Conservation (phyloP, 208 protist genomes). For the Crithidia brevicula region DNA sequence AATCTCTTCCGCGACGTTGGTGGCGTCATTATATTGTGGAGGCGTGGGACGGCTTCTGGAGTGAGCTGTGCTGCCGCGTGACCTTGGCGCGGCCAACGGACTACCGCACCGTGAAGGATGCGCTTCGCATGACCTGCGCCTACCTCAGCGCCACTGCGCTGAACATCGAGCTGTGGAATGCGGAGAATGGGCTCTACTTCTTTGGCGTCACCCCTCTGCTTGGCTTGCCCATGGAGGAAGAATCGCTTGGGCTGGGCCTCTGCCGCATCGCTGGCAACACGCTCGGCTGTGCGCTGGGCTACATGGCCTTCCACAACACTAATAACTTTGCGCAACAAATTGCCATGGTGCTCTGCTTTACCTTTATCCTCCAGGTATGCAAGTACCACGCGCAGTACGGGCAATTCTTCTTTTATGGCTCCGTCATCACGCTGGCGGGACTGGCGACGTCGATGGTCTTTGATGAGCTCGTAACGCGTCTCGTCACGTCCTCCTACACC, state of each 20-base stretch:
- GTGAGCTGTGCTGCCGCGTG: constrained; percentile 44
- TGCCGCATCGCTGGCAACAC: constrained; percentile 41
- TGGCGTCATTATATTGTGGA: constrained; percentile 51
- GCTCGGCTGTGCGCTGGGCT: constrained; percentile 39
- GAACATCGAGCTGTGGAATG: constrained; percentile 46
- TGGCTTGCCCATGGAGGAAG: constrained; percentile 53
- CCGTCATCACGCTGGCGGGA: constrained; percentile 35
- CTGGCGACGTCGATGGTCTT: constrained; percentile 28
- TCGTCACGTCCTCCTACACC: constrained; percentile 45
- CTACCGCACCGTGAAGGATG: constrained; percentile 56
- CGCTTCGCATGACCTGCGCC: constrained; percentile 51
- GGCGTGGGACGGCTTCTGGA: constrained; percentile 50
- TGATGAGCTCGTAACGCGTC: constrained; percentile 35
- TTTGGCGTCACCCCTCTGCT: constrained; percentile 64
- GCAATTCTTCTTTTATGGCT: constrained; percentile 40
- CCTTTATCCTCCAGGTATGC: constrained; percentile 28
- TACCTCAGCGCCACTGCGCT: constrained; percentile 40
- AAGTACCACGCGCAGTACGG: constrained; percentile 39
- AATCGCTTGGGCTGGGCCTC: constrained; percentile 35
- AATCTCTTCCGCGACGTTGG: constrained; percentile 27
- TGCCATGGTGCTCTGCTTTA: constrained; percentile 30
- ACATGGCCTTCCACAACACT: constrained; percentile 39
- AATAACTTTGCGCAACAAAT: constrained; percentile 30
- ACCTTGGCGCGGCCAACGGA: constrained; percentile 45
- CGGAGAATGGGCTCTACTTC: constrained; percentile 40